Base-by-base conservation (phyloP, 1,284 basidiomycete genomes). In the Termitomyces sp. region DNA sequence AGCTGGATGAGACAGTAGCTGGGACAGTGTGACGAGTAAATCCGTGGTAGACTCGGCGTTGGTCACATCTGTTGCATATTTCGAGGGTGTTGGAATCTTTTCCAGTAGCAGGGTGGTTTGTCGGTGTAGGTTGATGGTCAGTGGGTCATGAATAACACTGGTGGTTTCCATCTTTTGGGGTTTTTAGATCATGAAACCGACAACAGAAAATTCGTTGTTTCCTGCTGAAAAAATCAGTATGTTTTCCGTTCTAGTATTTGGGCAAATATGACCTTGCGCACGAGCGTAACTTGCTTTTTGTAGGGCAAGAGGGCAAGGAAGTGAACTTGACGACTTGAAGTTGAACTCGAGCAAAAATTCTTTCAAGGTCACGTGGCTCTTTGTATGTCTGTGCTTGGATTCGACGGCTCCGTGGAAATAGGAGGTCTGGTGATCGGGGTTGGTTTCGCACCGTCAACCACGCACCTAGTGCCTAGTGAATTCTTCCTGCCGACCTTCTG, bases 91-190 rank as follows among this genome's bases (percentile, higher is more conserved):
- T 18, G 75, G 70, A 34, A 81, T 62, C 31, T 64, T 66, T n/a
- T 71, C 64, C 39, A 79, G 61, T 33, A 86, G 60, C 10, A 63
- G 60, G 50, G 59, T 65, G 10, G 73, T 78, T 62, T 85, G 84
- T 57, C 74, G 71, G 46, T 62, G 63, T 49, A 85, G 64, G 63
- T 86, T 76, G 59, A 86, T 75, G 21, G 69, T 59, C 46, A 85
- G 73, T 58, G 72, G 72, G 63, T 74, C 66, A 63, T 71, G 67
- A 66, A 37, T 46, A 37, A 33, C 45, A 46, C 45, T 46, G 21
- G 10, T 35, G 7, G 21, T 10, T n/a, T 46, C 45, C 45, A 46
- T 46, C 45, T 37, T 46, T 46, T 26, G 40, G 5, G 13, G 24
- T 6, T 48, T 46, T 43, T 57, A 47, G 24, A 50, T 34, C 40